phyloP scores from a whole-genome alignment of 1,284 basidiomycete species.

The Phellinidium pouzarii region DNA sequence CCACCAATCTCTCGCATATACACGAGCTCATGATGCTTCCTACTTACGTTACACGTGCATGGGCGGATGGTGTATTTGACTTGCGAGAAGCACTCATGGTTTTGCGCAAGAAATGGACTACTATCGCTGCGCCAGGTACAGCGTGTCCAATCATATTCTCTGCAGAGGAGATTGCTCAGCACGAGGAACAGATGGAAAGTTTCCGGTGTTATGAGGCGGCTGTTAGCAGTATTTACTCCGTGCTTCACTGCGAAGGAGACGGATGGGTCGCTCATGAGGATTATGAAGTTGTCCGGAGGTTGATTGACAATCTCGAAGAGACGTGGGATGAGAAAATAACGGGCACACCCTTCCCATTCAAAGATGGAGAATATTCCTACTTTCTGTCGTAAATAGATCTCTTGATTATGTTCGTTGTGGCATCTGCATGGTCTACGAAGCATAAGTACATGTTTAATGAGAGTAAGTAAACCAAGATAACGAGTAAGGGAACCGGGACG shows the following conservation, averaged over 20 bases:
- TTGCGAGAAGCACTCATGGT: constrained; percentile 5
- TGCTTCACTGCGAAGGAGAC: not conserved
- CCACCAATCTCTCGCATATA: not conserved
- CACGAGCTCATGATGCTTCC: constrained; percentile 1
- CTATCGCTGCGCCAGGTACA: not conserved
- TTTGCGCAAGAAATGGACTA: not conserved
- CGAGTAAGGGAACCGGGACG: too few relatives aligned
- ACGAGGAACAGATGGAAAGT: not conserved
- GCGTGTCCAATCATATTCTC: not conserved
- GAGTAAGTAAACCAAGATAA: too few relatives aligned
- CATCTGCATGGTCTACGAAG: too few relatives aligned
- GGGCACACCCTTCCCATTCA: constrained; percentile 7
- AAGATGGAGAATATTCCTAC: constrained; percentile 7
- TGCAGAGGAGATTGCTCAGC: not conserved
- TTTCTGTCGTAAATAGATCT: not conserved
- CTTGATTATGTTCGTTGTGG: not conserved
- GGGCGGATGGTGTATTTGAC: constrained; percentile 7
- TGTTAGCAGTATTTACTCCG: not conserved
- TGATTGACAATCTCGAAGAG: not conserved
- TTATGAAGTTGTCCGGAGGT: not conserved
- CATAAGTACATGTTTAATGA: too few relatives aligned
- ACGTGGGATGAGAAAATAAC: not conserved
- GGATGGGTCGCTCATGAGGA: not conserved
- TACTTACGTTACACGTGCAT: constrained; percentile 1
- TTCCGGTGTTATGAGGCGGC: not conserved